Evolutionary conservation across 257 asterid genomes (phyloP), one percentile per base, ranked within the genome.

Genomic region (Vinca minor): DNA sequence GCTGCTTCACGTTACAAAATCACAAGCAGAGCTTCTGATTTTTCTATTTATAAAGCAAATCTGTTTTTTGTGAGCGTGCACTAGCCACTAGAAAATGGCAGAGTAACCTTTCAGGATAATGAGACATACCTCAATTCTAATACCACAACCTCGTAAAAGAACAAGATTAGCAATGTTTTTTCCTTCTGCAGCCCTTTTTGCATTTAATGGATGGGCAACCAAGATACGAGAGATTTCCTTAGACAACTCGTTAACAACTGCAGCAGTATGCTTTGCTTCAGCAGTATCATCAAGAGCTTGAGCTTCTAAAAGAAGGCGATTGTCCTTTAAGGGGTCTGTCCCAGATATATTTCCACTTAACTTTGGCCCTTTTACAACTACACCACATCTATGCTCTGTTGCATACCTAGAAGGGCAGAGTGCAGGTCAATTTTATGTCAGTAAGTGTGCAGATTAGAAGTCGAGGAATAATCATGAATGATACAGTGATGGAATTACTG

Each of bases 331-430:
- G 15, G 97, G 98, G 50, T 93, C 98, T 15, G 96, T 93, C 66
- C 98, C 98, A 10, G 97, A 85, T 82, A 93, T 87, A 72, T 89
- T 87, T 73, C 98, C 98, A 78, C 97, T 87, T 77, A 93, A 75
- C 13, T 87, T 89, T 67, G 97, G 97, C 35, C 98, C 98, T 84
- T 93, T 93, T 41, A 93, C 97, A 73, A 93, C 98, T 62, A 93
- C 97, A 17, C 98, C 97, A 76, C 97, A 93, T 76, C 98, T 87
- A 75, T 93, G 98, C 88, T 93, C 98, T 25, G 97, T 89, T 56
- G 98, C 97, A 81, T 89, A 93, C 88, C 96, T 93, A 67, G 42
- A 73, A 47, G 28, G 62, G 54, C 45, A 49, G 57, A 67, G 29
- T 62, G 59, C 59, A 31, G 36, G 12, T 8, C 29, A 39, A 47